Evolutionary conservation across 2,329 filamentous ascomycete species (phyloP), one percentile per base, ranked within the genome.

Genomic region (Ophiocordyceps sinensis): DNA sequence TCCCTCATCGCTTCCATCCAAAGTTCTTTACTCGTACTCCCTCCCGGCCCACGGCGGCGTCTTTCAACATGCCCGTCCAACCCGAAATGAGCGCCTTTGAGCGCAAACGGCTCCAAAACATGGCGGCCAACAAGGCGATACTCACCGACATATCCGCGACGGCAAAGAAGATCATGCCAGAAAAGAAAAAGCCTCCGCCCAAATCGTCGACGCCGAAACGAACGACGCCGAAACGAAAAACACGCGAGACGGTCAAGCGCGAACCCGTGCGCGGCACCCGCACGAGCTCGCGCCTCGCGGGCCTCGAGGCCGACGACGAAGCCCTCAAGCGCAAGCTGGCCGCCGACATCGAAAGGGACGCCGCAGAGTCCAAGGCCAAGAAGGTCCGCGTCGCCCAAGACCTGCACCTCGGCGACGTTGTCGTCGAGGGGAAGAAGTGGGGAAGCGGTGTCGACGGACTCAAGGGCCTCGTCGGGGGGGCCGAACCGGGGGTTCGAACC

Each of bases 51-150:
- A 19, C 19, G 19, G 3, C 19, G 19, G 19, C 19, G 3, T 19
- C 19, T 19, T 19, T 17, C 13, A 51, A 35, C 31, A 75, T 77
- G 71, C 59, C 70, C 2, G 56, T 64, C 2, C 61, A 62, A 14
- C 17, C 60, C 13, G 71, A 52, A 30, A 66, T 93, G 51, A 93
- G 84, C 60, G 85, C 86, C 32, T 95, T 94, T 60, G 88, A 94
- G 67, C 79, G 80, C 52, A 79, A 85, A 50, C 74, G 88, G 1
- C 74, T 85, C 14, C 85, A 87, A 45, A 94, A 94, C 49, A 93
- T 94, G 34, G 85, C 81, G 0, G 79, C 84, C 41, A 91, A 93
- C 51, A 82, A 89, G 59, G 85, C 81, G 0, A 56, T 94, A 0
- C 63, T 95, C 0, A 83, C 83, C 44, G 82, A 87, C 44, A 73